phyloP scores from a whole-genome alignment of 176 grass and related monocot species.

The Themeda triandra region DNA sequence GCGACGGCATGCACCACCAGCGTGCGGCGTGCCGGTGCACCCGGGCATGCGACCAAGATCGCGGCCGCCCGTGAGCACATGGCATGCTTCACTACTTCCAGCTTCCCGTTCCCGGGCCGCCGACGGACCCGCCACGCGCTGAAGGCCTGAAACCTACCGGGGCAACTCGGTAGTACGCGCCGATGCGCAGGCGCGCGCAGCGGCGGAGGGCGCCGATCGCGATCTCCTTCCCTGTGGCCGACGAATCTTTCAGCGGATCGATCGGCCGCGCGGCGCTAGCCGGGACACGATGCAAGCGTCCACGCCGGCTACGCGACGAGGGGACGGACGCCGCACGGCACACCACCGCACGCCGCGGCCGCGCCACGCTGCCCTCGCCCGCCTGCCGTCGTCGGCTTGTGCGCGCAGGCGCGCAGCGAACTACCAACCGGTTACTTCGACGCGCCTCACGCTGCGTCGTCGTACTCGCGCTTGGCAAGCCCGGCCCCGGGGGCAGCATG shows the following conservation, averaged over 20 bases:
- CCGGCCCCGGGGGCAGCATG: background rate
- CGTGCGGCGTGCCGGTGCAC: background rate
- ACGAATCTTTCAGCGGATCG: background rate
- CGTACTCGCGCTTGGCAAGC: background rate
- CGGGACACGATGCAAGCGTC: background rate
- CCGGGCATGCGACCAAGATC: slow-evolving; percentile 24
- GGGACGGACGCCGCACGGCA: background rate
- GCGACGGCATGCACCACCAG: background rate
- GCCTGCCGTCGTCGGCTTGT: background rate
- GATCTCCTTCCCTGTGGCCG: background rate
- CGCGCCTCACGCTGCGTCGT: background rate
- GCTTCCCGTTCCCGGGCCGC: background rate
- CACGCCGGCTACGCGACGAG: slow-evolving; percentile 17
- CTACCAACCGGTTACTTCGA: slow-evolving; percentile 19
- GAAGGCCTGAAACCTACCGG: background rate
- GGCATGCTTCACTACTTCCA: background rate
- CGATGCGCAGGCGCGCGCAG: background rate
- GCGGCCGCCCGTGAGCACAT: slow-evolving; percentile 21
- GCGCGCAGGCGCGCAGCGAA: background rate
- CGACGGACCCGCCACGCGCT: background rate
- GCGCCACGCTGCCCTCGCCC: background rate
- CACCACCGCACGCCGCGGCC: background rate
- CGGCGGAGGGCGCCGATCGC: background rate
- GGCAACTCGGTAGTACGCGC: background rate
- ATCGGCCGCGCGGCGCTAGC: background rate